Base-by-base conservation (phyloP, 371 early-diverging fungal species). In the Mucor ambiguus region DNA sequence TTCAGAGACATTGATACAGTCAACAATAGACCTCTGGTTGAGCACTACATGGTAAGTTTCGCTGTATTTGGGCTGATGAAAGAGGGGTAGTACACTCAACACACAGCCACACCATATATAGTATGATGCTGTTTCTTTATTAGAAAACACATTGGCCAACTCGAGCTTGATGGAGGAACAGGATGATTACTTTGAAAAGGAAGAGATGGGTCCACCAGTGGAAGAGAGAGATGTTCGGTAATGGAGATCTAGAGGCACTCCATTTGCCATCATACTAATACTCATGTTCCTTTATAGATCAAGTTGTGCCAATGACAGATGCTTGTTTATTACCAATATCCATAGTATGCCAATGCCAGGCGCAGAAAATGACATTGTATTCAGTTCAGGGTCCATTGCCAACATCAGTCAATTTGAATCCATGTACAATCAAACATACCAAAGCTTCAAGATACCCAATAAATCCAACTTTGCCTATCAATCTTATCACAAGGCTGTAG, bases 251-350 rank as follows among this genome's bases (percentile, higher is more conserved):
- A 10, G 3, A 9, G 4, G 1, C 33, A 33, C 37, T 12, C 0
- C 41, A 18, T 18, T 18, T 3, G 28, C 41, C 18, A 18, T 41
- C 18, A 2, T 18, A 6, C 41, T 1, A 41, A 18, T 16, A 18
- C 41, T 41, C 5, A 41, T 41, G 4, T 11, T 10, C 41, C 18
- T 3, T 4, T 10, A 28, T 67, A 85, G 85, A 64, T 71, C 87
- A 4, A 82, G 84, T 3, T 87, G 89, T 70, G 70, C 66, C 35
- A 87, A 89, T 61, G 89, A 89, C 65, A 77, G 75, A 61, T 89
- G 89, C 55, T 68, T 89, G 54, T 89, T 89, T 58, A 73, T 73
- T 32, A 87, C 87, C 29, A 86, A 74, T 54, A 74, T 87, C 32
- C 76, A 81, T 20, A 78, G 80, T 8, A 83, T 85, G 65, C 83